A percentile compares a stretch with the other conserved stretches of the same genome.
Evolutionary conservation across 2,329 filamentous ascomycete genomes (phyloP).

Genomic region (Thelonectria olida): DNA sequence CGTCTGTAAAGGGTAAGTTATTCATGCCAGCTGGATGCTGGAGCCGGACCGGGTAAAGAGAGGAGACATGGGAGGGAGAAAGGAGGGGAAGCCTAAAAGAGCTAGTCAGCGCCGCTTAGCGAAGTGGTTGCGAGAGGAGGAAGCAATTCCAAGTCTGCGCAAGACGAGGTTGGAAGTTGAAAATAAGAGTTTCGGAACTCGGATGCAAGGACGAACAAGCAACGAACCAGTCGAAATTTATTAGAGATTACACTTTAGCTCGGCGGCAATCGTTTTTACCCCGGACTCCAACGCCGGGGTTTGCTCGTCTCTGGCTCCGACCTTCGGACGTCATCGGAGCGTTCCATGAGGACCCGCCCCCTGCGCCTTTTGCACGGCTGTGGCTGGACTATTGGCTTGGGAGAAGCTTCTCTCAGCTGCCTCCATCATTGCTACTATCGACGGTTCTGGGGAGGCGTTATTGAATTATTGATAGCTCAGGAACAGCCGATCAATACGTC

Average conservation of each 20-base stretch:
- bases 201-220: not conserved
- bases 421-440: no score
- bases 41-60: not conserved
- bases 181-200: not conserved
- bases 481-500: no score
- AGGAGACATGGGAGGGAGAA: not conserved
- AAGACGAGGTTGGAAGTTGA: not conserved
- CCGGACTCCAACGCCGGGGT: not conserved
- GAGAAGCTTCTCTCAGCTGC: not conserved
- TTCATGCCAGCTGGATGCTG: not conserved
- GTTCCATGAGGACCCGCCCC: not conserved
- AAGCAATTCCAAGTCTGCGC: not conserved
- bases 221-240: not conserved
- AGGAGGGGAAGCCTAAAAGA: not conserved
- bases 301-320: not conserved
- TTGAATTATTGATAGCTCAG: no score
- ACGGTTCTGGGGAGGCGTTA: not conserved
- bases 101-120: not conserved
- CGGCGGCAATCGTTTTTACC: not conserved
- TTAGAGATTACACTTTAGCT: not conserved
- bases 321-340: not conserved
- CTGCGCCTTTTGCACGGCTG: not conserved
- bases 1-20: not conserved
- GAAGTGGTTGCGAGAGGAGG: not conserved
- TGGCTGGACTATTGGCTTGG: conserved; percentile 7